Evolutionary conservation across 768 basidiomycete genomes (phyloP), one percentile per base, ranked within the genome.

Genomic region (Naganishia vaughanmartiniae): DNA sequence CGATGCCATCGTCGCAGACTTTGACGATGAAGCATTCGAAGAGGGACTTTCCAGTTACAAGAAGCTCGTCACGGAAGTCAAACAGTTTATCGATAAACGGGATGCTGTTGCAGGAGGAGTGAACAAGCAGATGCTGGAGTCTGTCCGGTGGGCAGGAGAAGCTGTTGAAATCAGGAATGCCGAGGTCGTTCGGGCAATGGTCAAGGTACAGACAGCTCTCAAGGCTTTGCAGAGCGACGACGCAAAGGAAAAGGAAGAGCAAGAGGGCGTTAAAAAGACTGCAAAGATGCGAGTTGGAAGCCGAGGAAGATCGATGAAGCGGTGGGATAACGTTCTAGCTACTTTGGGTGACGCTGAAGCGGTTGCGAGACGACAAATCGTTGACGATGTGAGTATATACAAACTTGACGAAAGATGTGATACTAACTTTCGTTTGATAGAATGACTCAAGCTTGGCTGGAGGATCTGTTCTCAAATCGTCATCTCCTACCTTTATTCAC

Each of bases 321-420:
- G 90, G 0, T 98, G 91, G 75, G 93, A 96, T 82, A 87, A 87
- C 24, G 87, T 93, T 69, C 85, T 98, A 31, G 85, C 87, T 28
- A 89, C 92, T 0, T 80, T 96, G 71, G 92, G 91, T 68, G 94
- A 98, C 67, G 93, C 92, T 1, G 93, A 95, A 78, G 89, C 88
- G 5, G 87, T 93, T 0, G 87, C 91, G 2, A 85, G 89, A 67
- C 90, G 89, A n/a, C 68, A 69, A 39, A 63, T 63, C 33, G 60
- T 63, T 12, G 90, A 94, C 70, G 88, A 93, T 85, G 92, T 90
- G 69, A 67, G 83, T 60, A 28, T 66, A 7, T n/a, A 24, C n/a
- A 34, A n/a, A 51, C 34, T 34, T 63, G 1, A 26, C 24, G n/a
- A 15, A 4, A 26, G 60, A 30, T 10, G 15, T 26, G 21, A 3